Evolutionary conservation across 2,329 filamentous ascomycete genomes (phyloP), one percentile per base, ranked within the genome.

Genomic region (Allantophomopsis lycopodina): DNA sequence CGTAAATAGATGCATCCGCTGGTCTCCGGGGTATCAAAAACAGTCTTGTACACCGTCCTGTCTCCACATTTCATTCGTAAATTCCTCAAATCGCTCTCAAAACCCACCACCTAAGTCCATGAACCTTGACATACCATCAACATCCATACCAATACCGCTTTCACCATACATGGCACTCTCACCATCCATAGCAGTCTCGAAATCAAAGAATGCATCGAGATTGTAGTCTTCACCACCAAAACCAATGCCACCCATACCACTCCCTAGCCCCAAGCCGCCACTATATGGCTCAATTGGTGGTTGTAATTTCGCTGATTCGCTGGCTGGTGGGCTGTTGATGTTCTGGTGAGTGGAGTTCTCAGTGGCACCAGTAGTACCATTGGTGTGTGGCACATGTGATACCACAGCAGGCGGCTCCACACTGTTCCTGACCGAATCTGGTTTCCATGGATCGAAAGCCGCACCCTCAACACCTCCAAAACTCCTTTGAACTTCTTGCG

Each of bases 71-170:
- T 28, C 23, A 28, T 10, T 28, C 23, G 10, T 28, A 28, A 28
- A 28, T 8, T 12, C 23, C 23, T 28, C 11, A 28, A 28, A 12
- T 10, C 4, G 3, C 10, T 28, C 10, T 28, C 23, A 28, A 28
- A 28, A 28, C 11, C 23, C 23, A 12, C 23, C 23, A 10, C 23
- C 23, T 8, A 28, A 28, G 23, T 28, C 23, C 23, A 28, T 28
- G 11, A 28, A 28, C 11, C 23, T 28, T 10, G 23, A 40, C 48
- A 50, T 43, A 50, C 47, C 30, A 42, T 50, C 17, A 51, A 16
- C 21, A 47, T 46, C 23, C 23, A 28, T 28, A 10, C 23, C 23
- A 28, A 28, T 28, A 4, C 48, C 13, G 36, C 38, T 43, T 4
- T 40, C 36, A 11, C 35, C 16, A 18, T 36, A 14, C 18, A 18